Base-by-base conservation (phyloP, 352 stramenopile genomes). In the Globisporangium echinulatum region DNA sequence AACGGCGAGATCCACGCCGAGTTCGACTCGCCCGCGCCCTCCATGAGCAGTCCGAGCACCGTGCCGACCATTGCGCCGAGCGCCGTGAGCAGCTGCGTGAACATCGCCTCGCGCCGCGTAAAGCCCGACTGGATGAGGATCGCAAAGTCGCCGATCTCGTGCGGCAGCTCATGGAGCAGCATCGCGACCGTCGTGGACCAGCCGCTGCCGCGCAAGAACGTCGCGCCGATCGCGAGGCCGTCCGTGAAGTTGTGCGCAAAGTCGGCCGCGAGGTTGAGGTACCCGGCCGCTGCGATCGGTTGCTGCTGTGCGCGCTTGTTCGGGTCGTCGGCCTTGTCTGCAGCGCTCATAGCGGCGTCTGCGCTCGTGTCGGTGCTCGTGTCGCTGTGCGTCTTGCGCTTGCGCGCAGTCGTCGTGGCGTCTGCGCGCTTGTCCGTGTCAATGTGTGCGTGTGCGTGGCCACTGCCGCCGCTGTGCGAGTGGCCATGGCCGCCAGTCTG, bases 221-320 rank as follows among this genome's bases (percentile, higher is more conserved):
- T 96, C 19, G 90, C 89, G 47, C 92, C 92, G 70, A 98, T 97
- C 4, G 90, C 90, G 43, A 98, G 75, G 3, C 92, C 92, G 67
- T 98, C 92, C 8, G 92, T 97, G 61, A 98, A 98, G 68, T 96
- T 97, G 68, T 97, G 90, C 54, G 91, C 75, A 46, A 93, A 89
- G 62, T 97, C 90, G n/a, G 87, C 89, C 4, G 80, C 86, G 44
- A 97, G 76, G 63, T 97, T 97, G 7, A 97, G 64, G 63, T 94
- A 96, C 1, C 85, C 90, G n/a, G 83, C 83, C 13, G 87, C 82
- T 3, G 83, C 80, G 61, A 92, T 90, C 49, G 68, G 67, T 58
- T 76, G 72, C 48, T 75, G 72, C 11, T 14, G 39, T n/a, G 53
- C 25, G 36, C 57, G 44, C 49, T 71, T 25, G 66, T 63, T 55